Evolutionary conservation across 2,329 filamentous ascomycete genomes (phyloP).

Genomic region (Fusarium sp.): DNA sequence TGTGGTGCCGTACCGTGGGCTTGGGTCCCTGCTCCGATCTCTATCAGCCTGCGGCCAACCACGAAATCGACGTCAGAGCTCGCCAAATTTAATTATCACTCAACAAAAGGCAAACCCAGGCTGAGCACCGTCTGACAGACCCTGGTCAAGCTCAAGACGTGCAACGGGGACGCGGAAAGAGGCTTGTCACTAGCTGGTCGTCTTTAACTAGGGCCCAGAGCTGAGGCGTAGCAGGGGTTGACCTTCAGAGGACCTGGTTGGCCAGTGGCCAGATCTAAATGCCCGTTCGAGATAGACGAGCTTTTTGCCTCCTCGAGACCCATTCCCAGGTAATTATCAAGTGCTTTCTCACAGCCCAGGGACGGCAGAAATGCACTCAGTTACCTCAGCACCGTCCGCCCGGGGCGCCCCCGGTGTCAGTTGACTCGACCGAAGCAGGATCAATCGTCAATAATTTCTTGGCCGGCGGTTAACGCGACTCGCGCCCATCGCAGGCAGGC

Average conservation of each 20-base stretch:
- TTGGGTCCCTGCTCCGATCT: conserved; percentile 3
- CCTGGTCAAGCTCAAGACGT: conserved; percentile 22
- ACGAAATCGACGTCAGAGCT: conserved; percentile 5
- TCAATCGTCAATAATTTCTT: conserved; percentile 10
- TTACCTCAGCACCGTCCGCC: neutral
- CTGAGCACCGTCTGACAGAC: conserved; percentile 7
- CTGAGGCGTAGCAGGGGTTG: conserved; percentile 27
- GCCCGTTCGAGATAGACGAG: conserved; percentile 37
- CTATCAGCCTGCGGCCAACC: conserved; percentile 1
- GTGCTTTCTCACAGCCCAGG: conserved; percentile 3
- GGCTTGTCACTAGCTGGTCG: conserved; percentile 21
- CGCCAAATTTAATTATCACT: conserved; percentile 14
- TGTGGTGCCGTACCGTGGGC: conserved; percentile 8
- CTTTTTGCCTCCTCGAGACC: neutral
- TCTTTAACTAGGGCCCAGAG: conserved; percentile 21
- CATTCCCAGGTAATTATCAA: conserved; percentile 6
- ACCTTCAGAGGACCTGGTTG: conserved; percentile 30
- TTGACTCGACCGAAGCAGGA: conserved; percentile 8
- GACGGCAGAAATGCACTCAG: conserved; percentile 3
- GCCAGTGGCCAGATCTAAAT: conserved; percentile 35
- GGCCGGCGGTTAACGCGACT: conserved; percentile 10
- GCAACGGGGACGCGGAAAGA: conserved; percentile 27
- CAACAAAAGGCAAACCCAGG: conserved; percentile 16
- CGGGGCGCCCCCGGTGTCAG: conserved; percentile 1
- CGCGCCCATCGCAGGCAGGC: neutral